Percentiles rank a stretch among this genome's conserved stretches.
phyloP scores from a whole-genome alignment of 805 yeast genomes.

The Candida germanica region DNA sequence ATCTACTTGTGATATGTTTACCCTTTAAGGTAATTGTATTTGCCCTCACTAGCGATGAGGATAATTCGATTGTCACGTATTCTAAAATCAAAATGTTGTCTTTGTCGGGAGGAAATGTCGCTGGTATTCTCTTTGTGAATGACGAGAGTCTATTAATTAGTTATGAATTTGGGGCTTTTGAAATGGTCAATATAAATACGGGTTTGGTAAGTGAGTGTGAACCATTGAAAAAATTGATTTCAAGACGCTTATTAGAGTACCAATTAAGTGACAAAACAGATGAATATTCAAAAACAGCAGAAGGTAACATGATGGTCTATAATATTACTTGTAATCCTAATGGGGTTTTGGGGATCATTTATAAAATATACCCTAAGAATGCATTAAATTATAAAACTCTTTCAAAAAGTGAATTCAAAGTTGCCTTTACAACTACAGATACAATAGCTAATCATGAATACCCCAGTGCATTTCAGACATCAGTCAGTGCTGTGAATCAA shows the following conservation, averaged over 20 bases:
- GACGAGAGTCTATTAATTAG: constrained; percentile 3
- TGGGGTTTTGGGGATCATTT: constrained; percentile 22
- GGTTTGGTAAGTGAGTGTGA: constrained; percentile 1
- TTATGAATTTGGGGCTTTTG: constrained; percentile 8
- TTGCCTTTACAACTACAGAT: constrained; percentile 23
- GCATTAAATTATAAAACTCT: constrained; percentile 24
- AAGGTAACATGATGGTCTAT: constrained; percentile 26
- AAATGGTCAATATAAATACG: not conserved
- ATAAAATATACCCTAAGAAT: constrained; percentile 25
- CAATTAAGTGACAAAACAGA: constrained; percentile 4
- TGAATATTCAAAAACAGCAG: constrained; percentile 10
- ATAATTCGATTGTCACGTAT: constrained; percentile 1
- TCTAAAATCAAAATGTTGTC: too few species aligned
- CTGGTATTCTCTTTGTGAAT: constrained; percentile 3
- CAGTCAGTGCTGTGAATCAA: constrained; percentile 21
- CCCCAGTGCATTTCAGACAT: constrained; percentile 12
- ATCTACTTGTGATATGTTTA: not conserved
- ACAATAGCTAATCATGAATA: constrained; percentile 6
- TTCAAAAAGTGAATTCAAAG: constrained; percentile 21
- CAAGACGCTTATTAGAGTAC: not conserved
- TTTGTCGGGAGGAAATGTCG: not conserved
- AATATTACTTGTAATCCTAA: constrained; percentile 18
- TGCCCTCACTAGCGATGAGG: not conserved
- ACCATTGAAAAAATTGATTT: constrained; percentile 1
- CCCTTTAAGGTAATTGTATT: not conserved